Percentiles rank a stretch among this genome's conserved stretches.
phyloP scores from a whole-genome alignment of 2,329 filamentous ascomycete species.

The Mollisia scopiformis region DNA sequence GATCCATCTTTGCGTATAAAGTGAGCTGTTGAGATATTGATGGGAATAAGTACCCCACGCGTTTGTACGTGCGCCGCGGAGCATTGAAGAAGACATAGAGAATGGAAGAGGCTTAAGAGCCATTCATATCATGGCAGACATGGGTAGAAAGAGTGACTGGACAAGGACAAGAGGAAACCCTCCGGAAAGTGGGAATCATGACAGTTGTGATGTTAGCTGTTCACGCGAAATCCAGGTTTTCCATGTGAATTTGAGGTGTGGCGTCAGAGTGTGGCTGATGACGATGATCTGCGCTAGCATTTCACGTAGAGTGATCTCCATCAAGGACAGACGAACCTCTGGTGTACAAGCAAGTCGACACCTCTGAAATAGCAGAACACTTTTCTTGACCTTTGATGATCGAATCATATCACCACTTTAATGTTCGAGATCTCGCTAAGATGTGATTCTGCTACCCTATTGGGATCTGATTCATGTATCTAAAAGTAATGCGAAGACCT shows the following conservation, averaged over 20 bases:
- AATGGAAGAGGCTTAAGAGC: constrained; percentile 13
- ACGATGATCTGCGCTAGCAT: not conserved
- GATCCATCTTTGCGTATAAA: constrained; percentile 9
- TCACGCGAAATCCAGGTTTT: not conserved
- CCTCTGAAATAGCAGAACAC: too few relatives aligned
- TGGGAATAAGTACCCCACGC: not conserved
- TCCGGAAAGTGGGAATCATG: constrained; percentile 13
- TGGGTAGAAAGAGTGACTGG: constrained; percentile 12
- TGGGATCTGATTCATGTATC: too few relatives aligned
- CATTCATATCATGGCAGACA: constrained; percentile 15
- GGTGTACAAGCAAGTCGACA: too few relatives aligned
- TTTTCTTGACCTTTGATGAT: too few relatives aligned
- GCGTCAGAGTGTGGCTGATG: constrained; percentile 2
- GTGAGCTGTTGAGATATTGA: constrained; percentile 9
- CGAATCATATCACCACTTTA: too few relatives aligned
- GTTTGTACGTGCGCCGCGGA: constrained; percentile 20
- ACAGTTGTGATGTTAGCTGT: not conserved
- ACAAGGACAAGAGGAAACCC: constrained; percentile 14
- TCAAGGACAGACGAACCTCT: too few relatives aligned
- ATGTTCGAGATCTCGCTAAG: too few relatives aligned
- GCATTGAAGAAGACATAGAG: constrained; percentile 27
- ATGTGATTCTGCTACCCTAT: too few relatives aligned
- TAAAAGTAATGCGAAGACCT: too few relatives aligned
- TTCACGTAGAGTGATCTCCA: too few relatives aligned
- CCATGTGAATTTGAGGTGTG: not conserved